A percentile compares a stretch with the other conserved stretches of the same genome.
These are phyloP conservation scores for Euphrasia arctica DNA, from an alignment of 305 asterid species.

Conservation along the genomic window DNA sequence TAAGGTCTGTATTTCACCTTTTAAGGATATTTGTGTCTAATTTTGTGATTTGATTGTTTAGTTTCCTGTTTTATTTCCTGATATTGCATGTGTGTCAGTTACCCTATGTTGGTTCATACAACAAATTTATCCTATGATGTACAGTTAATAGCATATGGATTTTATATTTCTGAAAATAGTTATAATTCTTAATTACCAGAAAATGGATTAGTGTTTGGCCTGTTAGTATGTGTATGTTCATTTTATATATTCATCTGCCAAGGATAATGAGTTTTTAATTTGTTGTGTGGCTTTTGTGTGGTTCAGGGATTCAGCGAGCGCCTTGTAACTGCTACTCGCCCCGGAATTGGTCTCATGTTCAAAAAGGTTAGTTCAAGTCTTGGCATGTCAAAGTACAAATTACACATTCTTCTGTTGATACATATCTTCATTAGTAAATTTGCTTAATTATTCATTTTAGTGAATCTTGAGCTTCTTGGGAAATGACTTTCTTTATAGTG, in stretches of 20 bases:
- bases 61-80: constrained; percentile 5
- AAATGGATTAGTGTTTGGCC: constrained; percentile 15
- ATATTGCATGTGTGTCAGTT: constrained; percentile 1
- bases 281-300: constrained; percentile 25
- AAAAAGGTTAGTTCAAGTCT: constrained; percentile 55
- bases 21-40: constrained; percentile 13
- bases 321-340: constrained; percentile 82
- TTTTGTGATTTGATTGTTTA: constrained; percentile 11
- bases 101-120: constrained; percentile 5
- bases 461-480: background rate
- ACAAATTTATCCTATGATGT: background rate
- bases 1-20: constrained; percentile 37
- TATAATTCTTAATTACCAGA: background rate
- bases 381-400: background rate
- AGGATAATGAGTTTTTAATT: background rate
- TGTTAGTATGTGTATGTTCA: constrained; percentile 1
- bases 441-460: background rate
- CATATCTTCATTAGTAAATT: background rate
- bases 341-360: constrained; percentile 84
- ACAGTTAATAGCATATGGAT: constrained; percentile 14
- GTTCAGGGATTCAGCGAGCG: constrained; percentile 88
- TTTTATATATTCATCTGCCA: background rate
- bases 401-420: background rate
- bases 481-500: background rate
- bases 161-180: background rate